Base-by-base conservation (phyloP, 768 basidiomycete species). In the Crepidotus variabilis region DNA sequence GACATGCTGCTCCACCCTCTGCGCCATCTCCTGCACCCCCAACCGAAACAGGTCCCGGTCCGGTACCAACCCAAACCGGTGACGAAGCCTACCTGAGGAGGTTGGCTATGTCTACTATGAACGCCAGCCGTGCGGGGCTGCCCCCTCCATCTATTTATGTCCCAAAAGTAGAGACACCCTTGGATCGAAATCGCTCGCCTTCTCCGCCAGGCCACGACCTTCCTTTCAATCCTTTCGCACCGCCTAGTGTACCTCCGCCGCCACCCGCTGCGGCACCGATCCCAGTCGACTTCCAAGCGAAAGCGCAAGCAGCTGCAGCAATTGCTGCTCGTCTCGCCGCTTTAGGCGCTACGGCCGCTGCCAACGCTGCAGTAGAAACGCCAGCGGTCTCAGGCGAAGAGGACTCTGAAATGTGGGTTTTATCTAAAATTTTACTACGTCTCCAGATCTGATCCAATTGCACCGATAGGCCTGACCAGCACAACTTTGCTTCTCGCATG, bases 401-500 rank as follows among this genome's bases (percentile, higher is more conserved):
- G n/a, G 23, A 24, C 23, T 14, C 28, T 10, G 39, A 51, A 20
- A 51, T 46, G 39, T 47, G 4, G 2, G 21, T 24, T 52, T 21
- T 35, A 11, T 5, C 55, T 7, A 28, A 28, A n/a, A 14, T 52
- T 2, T 48, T 32, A 23, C 55, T 5, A 48, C 28, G 48, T 18
- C 24, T 18, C 2, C 52, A 23, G 39, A 24, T 47, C 23, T 34
- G 35, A 53, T 11, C 46, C 39, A 43, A 23, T 24, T 11, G 46
- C 2, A n/a, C n/a, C n/a, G n/a, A n/a, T 57, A 78, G 79, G 52
- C 75, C 84, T 36, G 85, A 90, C 59, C 83, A 85, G 0, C 86
- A 85, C 54, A 82, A 81, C 11, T 93, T 95, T 63, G 92, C 92
- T 32, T 86, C 87, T 11, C 86, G 90, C 33, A 67, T 96, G 62